A percentile compares a stretch with the other conserved stretches of the same genome.
Conservation (phyloP, 768 basidiomycete species). For the Macrolepiota albuminosa region DNA sequence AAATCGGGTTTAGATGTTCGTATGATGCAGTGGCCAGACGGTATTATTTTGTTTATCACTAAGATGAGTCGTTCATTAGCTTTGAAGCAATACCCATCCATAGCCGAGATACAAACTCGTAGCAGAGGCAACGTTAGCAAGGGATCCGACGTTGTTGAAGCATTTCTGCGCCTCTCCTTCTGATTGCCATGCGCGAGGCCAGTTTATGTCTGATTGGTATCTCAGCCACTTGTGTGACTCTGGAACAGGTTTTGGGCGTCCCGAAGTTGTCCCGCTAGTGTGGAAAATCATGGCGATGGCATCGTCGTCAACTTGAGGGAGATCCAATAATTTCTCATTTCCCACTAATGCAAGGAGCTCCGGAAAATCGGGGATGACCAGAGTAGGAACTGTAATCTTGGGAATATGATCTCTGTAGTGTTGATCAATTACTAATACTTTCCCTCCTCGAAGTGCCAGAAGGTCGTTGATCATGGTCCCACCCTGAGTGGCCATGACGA, state of each 20-base stretch:
- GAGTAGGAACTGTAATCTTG: not conserved
- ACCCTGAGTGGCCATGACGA: not conserved
- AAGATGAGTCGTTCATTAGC: not conserved
- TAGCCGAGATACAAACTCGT: not conserved
- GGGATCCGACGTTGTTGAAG: conserved; percentile 7
- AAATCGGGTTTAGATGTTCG: conserved; percentile 5
- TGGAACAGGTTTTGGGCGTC: conserved; percentile 8
- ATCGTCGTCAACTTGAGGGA: not conserved
- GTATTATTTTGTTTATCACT: conserved; percentile 5
- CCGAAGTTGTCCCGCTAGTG: conserved; percentile 8
- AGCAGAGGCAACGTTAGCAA: conserved; percentile 4
- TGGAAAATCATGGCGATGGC: conserved; percentile 8
- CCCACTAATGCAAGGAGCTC: not conserved
- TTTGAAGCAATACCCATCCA: not conserved
- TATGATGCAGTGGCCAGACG: conserved; percentile 4
- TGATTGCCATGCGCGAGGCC: conserved; percentile 8
- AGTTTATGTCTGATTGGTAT: conserved; percentile 5
- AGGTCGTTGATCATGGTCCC: conserved; percentile 5
- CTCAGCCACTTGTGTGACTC: conserved; percentile 7
- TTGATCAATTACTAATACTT: conserved; percentile 2
- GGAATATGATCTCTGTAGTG: not conserved
- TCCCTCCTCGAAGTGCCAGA: not conserved
- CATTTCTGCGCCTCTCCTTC: conserved; percentile 1
- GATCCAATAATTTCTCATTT: not conserved
- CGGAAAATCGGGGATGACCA: not conserved